phyloP scores from a whole-genome alignment of 257 asterid genomes.

The Przewalskia tangutica region DNA sequence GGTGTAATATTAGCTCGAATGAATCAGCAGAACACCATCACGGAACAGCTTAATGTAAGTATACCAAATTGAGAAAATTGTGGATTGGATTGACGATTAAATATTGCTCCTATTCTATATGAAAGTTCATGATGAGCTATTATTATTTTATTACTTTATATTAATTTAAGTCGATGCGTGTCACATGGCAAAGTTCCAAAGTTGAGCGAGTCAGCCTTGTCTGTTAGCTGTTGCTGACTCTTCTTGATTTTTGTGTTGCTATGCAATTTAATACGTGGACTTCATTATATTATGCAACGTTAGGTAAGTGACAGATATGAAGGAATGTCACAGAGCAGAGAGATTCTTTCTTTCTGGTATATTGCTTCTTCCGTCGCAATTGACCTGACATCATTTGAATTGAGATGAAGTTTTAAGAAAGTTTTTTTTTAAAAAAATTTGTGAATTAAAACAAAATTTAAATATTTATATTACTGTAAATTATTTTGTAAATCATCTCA shows the following conservation, averaged over 20 bases:
- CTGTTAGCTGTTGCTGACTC: neutral
- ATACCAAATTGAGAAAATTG: neutral
- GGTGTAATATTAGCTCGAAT: conserved; percentile 47
- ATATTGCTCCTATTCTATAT: neutral
- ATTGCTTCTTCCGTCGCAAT: too few species aligned
- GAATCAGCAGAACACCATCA: conserved; percentile 86
- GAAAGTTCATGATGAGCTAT: neutral
- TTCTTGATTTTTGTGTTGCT: neutral
- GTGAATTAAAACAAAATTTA: too few species aligned
- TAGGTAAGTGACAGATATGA: neutral
- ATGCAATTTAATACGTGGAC: neutral
- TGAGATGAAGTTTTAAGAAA: too few species aligned
- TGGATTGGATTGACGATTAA: neutral
- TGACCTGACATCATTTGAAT: too few species aligned
- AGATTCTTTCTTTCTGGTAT: neutral
- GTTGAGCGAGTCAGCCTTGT: neutral
- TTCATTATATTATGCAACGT: neutral
- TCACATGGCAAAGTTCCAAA: neutral
- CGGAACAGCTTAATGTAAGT: conserved; percentile 65
- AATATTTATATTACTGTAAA: too few species aligned
- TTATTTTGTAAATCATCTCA: too few species aligned
- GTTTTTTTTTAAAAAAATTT: too few species aligned
- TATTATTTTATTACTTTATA: neutral
- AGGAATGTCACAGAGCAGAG: neutral
- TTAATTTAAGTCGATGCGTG: neutral